phyloP scores from a whole-genome alignment of 768 basidiomycete species.

The Auricularia sp. region DNA sequence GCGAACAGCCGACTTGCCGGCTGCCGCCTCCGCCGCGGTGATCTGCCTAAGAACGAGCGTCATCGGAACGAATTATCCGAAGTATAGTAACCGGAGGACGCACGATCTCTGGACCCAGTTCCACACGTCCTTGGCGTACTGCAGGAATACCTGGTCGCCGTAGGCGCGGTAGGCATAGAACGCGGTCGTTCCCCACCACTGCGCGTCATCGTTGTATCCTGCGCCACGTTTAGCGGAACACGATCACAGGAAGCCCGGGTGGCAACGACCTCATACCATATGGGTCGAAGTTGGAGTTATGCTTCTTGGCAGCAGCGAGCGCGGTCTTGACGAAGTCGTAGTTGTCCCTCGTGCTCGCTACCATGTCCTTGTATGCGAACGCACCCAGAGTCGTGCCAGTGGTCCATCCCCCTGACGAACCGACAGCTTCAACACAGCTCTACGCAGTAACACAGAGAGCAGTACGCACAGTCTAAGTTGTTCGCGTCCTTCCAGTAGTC shows the following conservation, averaged over 20 bases:
- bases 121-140: constrained; percentile 40
- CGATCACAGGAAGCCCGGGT: too few relatives aligned
- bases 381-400: not conserved
- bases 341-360: not conserved
- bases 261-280: not conserved
- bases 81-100: constrained; percentile 8
- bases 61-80: not conserved
- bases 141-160: constrained; percentile 30
- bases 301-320: not conserved
- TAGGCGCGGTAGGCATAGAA: constrained; percentile 42
- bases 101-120: constrained; percentile 38
- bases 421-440: not conserved
- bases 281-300: not conserved
- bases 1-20: constrained; percentile 32
- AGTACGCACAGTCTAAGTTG: not conserved
- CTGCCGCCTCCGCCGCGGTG: constrained; percentile 29
- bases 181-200: constrained; percentile 45
- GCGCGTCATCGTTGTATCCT: constrained; percentile 13
- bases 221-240: not conserved
- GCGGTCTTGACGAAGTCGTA: not conserved
- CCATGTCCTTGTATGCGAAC: not conserved
- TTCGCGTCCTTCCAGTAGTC: not conserved
- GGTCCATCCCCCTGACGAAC: not conserved
- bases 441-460: too few relatives aligned
- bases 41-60: constrained; percentile 26